A percentile compares a stretch with the other conserved stretches of the same genome.
Conservation (phyloP, 306 rosid genomes). For the Alnus glutinosa region DNA sequence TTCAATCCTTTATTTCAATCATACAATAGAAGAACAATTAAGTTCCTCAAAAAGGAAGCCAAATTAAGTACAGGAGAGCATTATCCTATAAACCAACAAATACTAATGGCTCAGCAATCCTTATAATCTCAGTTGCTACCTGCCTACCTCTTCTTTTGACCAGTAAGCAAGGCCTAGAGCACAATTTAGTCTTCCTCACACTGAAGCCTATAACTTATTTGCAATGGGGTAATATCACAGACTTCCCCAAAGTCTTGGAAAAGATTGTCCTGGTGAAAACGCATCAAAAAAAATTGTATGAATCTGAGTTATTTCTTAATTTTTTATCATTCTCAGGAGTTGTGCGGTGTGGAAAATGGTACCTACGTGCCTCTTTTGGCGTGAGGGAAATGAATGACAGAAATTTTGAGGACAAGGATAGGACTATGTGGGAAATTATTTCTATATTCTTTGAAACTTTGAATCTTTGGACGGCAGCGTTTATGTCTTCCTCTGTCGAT, state of each 20-base stretch:
- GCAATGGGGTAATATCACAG: not conserved
- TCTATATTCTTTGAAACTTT: too few relatives aligned
- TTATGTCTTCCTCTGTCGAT: too few relatives aligned
- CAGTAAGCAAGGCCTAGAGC: not conserved
- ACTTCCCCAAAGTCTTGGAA: not conserved
- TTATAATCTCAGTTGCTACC: too few relatives aligned
- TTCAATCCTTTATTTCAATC: not conserved
- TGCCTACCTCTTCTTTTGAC: slow-evolving; percentile 2
- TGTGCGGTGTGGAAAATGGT: too few relatives aligned
- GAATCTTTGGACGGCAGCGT: too few relatives aligned
- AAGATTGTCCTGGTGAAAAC: not conserved
- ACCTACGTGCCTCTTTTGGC: too few relatives aligned
- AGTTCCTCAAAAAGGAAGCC: not conserved
- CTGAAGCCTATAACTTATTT: not conserved
- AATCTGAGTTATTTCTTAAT: not conserved
- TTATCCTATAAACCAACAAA: not conserved
- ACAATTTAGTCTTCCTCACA: not conserved
- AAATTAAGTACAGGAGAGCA: not conserved
- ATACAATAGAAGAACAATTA: not conserved
- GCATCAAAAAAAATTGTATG: not conserved
- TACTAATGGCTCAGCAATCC: not conserved
- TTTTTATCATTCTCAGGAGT: too few relatives aligned
- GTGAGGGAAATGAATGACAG: too few relatives aligned
- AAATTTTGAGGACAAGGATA: too few relatives aligned
- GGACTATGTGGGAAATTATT: too few relatives aligned